Evolutionary conservation across 352 stramenopile species (phyloP).

Genomic region (Elongisporangium anandrum): DNA sequence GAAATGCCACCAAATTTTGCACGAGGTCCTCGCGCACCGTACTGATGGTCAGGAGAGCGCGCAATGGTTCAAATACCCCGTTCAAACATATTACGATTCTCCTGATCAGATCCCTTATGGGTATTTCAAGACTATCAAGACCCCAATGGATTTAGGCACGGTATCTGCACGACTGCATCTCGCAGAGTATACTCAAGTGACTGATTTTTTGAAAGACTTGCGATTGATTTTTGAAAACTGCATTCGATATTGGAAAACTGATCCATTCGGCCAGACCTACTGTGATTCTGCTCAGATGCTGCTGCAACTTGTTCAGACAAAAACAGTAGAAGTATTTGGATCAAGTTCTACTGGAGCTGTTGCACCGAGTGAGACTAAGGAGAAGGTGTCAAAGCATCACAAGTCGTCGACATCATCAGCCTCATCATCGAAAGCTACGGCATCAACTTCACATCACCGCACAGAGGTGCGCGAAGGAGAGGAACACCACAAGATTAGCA

Average conservation of each 20-base stretch:
- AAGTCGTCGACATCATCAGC: neutral
- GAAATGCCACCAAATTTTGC: conserved; percentile 82
- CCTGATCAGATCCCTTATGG: conserved; percentile 78
- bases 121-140: conserved; percentile 76
- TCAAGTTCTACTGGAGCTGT: neutral
- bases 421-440: conserved; percentile 8
- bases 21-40: conserved; percentile 70
- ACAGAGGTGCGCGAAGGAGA: no score
- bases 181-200: conserved; percentile 52
- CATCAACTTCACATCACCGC: no score
- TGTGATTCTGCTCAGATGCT: conserved; percentile 70
- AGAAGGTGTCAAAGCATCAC: no score
- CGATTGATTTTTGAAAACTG: conserved; percentile 87
- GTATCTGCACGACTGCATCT: conserved; percentile 70
- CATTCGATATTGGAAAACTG: conserved; percentile 71
- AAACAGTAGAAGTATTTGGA: conserved; percentile 5
- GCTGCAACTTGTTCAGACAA: conserved; percentile 42
- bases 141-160: conserved; percentile 81
- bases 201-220: conserved; percentile 55
- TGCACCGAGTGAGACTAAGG: neutral
- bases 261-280: conserved; percentile 75
- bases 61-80: conserved; percentile 87
- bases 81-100: conserved; percentile 83
- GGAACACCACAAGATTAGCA: conserved; percentile 15
- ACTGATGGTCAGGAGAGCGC: conserved; percentile 75